A percentile compares a stretch with the other conserved stretches of the same genome.
phyloP scores from a whole-genome alignment of 805 yeast genomes.

The Ogataea saltuana region DNA sequence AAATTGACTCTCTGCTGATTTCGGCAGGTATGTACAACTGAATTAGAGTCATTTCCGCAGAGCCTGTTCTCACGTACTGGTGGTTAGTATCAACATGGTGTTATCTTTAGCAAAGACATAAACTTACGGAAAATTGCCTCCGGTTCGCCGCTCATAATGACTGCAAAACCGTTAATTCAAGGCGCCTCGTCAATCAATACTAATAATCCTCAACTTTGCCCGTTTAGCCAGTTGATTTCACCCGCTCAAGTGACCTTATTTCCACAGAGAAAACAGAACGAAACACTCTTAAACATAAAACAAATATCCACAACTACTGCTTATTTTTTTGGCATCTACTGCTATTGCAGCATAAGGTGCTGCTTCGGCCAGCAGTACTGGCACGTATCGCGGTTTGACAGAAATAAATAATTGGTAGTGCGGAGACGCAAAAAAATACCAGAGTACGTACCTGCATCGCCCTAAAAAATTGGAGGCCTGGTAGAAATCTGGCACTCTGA shows the following conservation, averaged over 20 bases:
- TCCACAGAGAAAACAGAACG: too few relatives aligned
- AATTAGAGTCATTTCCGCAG: constrained; percentile 96
- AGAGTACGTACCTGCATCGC: background rate
- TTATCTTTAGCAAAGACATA: background rate
- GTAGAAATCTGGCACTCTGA: background rate
- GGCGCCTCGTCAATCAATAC: background rate
- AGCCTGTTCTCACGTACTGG: constrained; percentile 42
- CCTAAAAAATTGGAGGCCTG: background rate
- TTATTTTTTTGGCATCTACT: constrained; percentile 1
- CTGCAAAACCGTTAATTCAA: background rate
- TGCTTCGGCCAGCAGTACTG: constrained; percentile 1
- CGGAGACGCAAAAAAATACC: background rate
- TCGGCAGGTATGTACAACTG: constrained; percentile 92
- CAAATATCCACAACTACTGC: background rate
- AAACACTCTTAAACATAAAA: background rate
- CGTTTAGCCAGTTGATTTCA: too few relatives aligned
- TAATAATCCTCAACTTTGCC: background rate
- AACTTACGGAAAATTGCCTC: constrained; percentile 37
- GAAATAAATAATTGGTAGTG: constrained; percentile 3
- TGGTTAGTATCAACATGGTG: background rate
- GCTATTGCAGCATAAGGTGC: constrained; percentile 7
- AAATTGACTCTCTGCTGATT: constrained; percentile 79
- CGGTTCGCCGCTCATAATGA: constrained; percentile 17
- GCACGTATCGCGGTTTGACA: constrained; percentile 6
- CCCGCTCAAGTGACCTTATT: background rate